These are phyloP conservation scores for Tolypocladium tundrense DNA, from an alignment of 2,329 filamentous ascomycete genomes.

Conservation along the genomic window DNA sequence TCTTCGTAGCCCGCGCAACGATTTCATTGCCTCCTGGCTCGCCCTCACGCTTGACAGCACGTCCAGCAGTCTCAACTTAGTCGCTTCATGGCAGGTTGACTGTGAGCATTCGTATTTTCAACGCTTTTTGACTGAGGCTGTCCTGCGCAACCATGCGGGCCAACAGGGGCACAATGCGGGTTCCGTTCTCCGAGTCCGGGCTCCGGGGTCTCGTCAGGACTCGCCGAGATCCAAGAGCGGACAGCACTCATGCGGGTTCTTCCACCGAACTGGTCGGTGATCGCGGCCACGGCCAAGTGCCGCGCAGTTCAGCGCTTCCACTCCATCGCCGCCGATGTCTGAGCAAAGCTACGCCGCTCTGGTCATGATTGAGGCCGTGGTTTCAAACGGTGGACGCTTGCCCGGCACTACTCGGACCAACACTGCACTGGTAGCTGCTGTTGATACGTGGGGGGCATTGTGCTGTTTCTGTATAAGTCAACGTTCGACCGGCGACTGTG, in stretches of 20 bases:
- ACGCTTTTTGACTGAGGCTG: no score
- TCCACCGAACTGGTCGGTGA: neutral
- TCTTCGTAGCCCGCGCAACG: no score
- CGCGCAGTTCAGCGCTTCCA: neutral
- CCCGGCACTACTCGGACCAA: neutral
- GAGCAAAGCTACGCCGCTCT: neutral
- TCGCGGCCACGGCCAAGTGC: neutral
- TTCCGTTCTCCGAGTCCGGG: no score
- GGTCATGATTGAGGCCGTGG: neutral
- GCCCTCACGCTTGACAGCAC: no score
- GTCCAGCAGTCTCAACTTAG: no score
- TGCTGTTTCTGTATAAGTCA: neutral
- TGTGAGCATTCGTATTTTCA: no score
- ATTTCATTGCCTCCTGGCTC: no score
- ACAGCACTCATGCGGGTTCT: neutral
- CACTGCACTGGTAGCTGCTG: neutral
- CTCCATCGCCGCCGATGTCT: neutral
- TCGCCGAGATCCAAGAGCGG: no score
- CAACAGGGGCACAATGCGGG: no score
- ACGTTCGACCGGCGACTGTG: neutral
- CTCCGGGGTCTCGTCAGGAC: no score
- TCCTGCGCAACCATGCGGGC: no score
- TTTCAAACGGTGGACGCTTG: neutral
- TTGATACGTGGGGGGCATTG: neutral
- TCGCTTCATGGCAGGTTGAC: no score